Percentiles rank a stretch among this genome's conserved stretches.
phyloP scores from a whole-genome alignment of 176 grass and related monocot species.

The bread wheat (Triticum aestivum) region DNA sequence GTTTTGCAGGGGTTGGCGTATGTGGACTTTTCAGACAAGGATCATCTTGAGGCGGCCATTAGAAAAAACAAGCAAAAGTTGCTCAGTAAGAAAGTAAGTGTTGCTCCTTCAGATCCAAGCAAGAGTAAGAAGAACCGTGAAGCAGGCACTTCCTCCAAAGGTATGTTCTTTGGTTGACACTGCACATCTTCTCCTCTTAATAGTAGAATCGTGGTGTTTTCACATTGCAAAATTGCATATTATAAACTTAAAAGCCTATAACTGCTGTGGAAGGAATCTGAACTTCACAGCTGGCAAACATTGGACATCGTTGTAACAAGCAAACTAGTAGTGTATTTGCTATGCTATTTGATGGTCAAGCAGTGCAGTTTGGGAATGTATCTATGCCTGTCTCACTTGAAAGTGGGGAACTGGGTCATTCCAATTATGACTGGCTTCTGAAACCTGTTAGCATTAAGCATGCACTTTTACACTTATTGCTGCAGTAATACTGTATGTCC shows the following conservation, averaged over 20 bases:
- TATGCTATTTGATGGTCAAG: neutral
- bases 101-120: conserved; percentile 85
- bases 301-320: too few relatives aligned
- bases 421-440: neutral
- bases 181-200: neutral
- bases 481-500: neutral
- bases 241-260: conserved; percentile 7
- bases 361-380: neutral
- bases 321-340: neutral
- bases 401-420: too few relatives aligned
- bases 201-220: neutral
- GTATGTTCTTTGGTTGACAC: conserved; percentile 35
- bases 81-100: conserved; percentile 72
- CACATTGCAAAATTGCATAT: neutral
- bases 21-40: conserved; percentile 85
- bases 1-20: conserved; percentile 78
- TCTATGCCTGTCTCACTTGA: neutral
- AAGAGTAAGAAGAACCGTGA: conserved; percentile 57
- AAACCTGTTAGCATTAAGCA: neutral
- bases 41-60: conserved; percentile 85
- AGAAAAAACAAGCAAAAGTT: conserved; percentile 76
- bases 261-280: neutral
- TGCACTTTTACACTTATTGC: neutral
- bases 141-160: conserved; percentile 37
- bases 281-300: too few relatives aligned